A percentile compares a stretch with the other conserved stretches of the same genome.
Conservation (phyloP, 2,329 filamentous ascomycete species). For the Fulvia fulva region DNA sequence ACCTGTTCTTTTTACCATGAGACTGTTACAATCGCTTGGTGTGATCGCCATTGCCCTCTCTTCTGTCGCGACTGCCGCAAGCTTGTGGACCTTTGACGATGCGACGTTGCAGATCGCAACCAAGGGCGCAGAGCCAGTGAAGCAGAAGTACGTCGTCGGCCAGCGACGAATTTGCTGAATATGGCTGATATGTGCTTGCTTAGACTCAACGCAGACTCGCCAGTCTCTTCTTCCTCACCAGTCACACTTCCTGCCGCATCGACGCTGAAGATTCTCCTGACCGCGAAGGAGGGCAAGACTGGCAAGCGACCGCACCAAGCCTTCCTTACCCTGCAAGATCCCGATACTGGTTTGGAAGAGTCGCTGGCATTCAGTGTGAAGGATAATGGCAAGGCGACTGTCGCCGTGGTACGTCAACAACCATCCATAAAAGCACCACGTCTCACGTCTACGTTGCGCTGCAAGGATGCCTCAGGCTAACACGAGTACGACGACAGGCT, state of each 20-base stretch:
- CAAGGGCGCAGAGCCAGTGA: slow-evolving; percentile 54
- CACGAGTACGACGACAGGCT: slow-evolving; percentile 50
- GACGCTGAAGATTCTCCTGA: slow-evolving; percentile 76
- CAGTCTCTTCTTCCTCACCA: slow-evolving; percentile 46
- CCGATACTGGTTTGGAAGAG: slow-evolving; percentile 71
- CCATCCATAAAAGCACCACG: not conserved
- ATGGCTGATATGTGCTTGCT: slow-evolving; percentile 7
- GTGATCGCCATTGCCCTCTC: slow-evolving; percentile 13
- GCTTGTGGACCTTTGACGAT: slow-evolving; percentile 70
- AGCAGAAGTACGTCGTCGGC: slow-evolving; percentile 51
- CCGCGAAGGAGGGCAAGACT: slow-evolving; percentile 72
- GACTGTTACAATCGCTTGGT: slow-evolving; percentile 17
- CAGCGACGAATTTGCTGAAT: not conserved
- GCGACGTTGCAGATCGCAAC: slow-evolving; percentile 61
- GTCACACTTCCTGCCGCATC: slow-evolving; percentile 65
- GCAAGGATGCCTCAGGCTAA: slow-evolving; percentile 9
- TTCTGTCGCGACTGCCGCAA: slow-evolving; percentile 43
- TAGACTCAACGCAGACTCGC: slow-evolving; percentile 48
- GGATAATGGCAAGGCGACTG: slow-evolving; percentile 78
- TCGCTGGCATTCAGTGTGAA: slow-evolving; percentile 82
- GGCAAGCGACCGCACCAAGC: slow-evolving; percentile 88
- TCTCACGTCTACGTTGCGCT: not conserved
- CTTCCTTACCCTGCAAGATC: slow-evolving; percentile 78
- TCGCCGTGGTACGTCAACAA: slow-evolving; percentile 68
- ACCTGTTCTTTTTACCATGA: slow-evolving; percentile 23